Percentiles rank a stretch among this genome's conserved stretches.
phyloP scores from a whole-genome alignment of 441 rosid species.

The Eutrema salsugineum region DNA sequence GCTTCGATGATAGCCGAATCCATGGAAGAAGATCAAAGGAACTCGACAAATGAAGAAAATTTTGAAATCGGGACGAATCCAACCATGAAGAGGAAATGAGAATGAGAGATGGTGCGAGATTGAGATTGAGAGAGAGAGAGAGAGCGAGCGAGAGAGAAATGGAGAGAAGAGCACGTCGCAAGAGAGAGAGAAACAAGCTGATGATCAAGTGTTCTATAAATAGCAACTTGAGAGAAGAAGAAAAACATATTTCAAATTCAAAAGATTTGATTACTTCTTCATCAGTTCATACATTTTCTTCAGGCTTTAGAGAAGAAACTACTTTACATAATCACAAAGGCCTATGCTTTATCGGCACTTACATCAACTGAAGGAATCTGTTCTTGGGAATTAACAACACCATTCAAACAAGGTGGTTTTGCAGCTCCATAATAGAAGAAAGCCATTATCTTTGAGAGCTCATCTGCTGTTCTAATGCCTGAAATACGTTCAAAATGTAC shows the following conservation, averaged over 20 bases:
- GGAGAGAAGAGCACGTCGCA: slow-evolving; percentile 41
- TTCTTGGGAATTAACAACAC: slow-evolving; percentile 40
- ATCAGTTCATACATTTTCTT: slow-evolving; percentile 3
- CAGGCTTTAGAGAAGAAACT: not conserved
- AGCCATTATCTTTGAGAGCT: slow-evolving; percentile 86
- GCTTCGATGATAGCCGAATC: slow-evolving; percentile 38
- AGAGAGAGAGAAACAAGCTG: slow-evolving; percentile 27
- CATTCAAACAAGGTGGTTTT: slow-evolving; percentile 62
- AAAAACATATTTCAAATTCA: not conserved
- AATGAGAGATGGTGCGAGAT: slow-evolving; percentile 32
- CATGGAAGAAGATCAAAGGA: slow-evolving; percentile 25
- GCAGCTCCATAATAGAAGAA: slow-evolving; percentile 91
- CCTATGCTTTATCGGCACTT: slow-evolving; percentile 7
- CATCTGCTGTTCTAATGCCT: slow-evolving; percentile 71
- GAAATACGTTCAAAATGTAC: slow-evolving; percentile 11
- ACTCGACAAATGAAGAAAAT: slow-evolving; percentile 7
- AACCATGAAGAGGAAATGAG: slow-evolving; percentile 42
- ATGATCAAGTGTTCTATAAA: slow-evolving; percentile 19
- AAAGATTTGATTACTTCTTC: slow-evolving; percentile 8
- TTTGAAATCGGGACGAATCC: slow-evolving; percentile 2
- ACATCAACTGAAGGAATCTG: slow-evolving; percentile 46
- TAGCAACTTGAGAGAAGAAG: slow-evolving; percentile 1
- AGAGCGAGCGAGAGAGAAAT: slow-evolving; percentile 22
- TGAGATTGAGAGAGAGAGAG: slow-evolving; percentile 38
- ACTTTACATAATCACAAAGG: slow-evolving; percentile 5